Evolutionary conservation across 345 rosid genomes (phyloP), one percentile per base, ranked within the genome.

Genomic region (Populus ilicifolia): DNA sequence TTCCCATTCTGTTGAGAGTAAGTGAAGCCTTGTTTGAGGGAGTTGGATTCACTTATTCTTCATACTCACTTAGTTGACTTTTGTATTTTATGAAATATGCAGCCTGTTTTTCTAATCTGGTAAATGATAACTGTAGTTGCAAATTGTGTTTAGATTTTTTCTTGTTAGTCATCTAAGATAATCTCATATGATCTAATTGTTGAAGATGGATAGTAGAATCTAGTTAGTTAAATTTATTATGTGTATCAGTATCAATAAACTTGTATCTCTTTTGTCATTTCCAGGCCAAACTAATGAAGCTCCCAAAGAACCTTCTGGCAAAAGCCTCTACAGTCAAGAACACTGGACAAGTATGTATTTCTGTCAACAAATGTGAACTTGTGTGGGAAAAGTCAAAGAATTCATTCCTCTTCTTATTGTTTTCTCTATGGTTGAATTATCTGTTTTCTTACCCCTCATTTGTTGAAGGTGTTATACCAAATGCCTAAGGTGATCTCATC

Each of bases 241-340:
- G 2, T 41, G 11, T 4, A n/a, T 74, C 67, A 4, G 36, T 36
- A 16, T 70, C 72, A n/a, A 20, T 71, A 10, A 46, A 65, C 71
- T 33, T 63, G 6, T 56, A 67, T 56, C 33, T 20, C 6, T 66
- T 62, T 17, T 74, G 62, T 29, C 74, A 43, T 81, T 23, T 86
- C 80, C 84, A 94, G 98, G 86, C 85, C 6, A 89, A 87, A 56
- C 83, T 95, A 10, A 83, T 71, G 75, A 91, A 89, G 80, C 92
- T 93, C 61, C 97, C 99, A 18, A 95, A 89, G 84, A 90, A 87
- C 81, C 96, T 95, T 68, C 79, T 91, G 87, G 94, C 91, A 1
- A 91, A 90, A 81, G 75, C 87, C n/a, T 86, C 92, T 11, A 83
- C 85, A 35, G 89, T 91, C 71, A 90, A 85, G 87, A 90, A 91